Conservation (phyloP, 169 alveolate genomes). For the Plasmodium relictum region DNA sequence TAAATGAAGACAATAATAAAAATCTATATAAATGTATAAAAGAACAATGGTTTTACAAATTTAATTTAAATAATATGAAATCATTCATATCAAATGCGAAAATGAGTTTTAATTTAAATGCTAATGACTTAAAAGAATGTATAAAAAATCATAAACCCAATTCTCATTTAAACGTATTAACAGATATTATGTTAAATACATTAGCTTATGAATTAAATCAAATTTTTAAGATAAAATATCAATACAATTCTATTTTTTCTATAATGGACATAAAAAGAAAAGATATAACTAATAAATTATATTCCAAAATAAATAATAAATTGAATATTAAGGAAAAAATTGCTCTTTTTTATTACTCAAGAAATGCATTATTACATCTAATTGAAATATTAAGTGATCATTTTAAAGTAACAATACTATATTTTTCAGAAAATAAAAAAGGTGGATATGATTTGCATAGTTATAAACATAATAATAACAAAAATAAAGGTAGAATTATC, state of each 20-base stretch:
- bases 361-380: constrained; percentile 31
- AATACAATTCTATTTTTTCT: constrained; percentile 41
- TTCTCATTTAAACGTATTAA: constrained; percentile 31
- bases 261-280: constrained; percentile 13
- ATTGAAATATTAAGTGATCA: constrained; percentile 64
- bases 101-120: constrained; percentile 25
- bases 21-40: constrained; percentile 43
- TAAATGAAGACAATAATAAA: constrained; percentile 4
- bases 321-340: constrained; percentile 35
- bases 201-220: constrained; percentile 66
- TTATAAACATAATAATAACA: constrained; percentile 9
- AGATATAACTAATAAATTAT: constrained; percentile 19
- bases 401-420: constrained; percentile 43
- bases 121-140: constrained; percentile 46
- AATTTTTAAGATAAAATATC: constrained; percentile 17
- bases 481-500: constrained; percentile 12
- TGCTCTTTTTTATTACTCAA: constrained; percentile 67
- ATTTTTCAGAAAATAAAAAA: constrained; percentile 20
- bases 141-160: background rate
- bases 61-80: constrained; percentile 17
- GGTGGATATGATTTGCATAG: constrained; percentile 42
- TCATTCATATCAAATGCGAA: constrained; percentile 20
- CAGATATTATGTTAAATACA: constrained; percentile 42
- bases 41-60: constrained; percentile 63
- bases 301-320: constrained; percentile 32